A percentile compares a stretch with the other conserved stretches of the same genome.
Conservation (phyloP, 306 rosid species). For the Dryas octopetala region DNA sequence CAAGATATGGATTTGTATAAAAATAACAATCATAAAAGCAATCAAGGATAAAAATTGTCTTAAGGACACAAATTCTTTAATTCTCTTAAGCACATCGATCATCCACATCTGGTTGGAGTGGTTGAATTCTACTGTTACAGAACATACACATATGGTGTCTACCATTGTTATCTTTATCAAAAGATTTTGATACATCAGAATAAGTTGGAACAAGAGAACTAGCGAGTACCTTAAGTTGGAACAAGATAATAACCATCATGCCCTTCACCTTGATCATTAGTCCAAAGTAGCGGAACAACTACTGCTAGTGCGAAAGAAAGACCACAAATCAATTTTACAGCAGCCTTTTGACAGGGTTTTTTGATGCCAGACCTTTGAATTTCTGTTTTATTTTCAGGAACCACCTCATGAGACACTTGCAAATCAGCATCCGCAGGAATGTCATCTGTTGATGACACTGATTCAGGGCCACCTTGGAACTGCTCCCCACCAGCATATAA, state of each 20-base stretch:
- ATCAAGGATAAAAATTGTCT: neutral
- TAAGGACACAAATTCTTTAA: neutral
- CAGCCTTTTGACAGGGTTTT: slow-evolving; percentile 38
- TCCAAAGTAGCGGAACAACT: slow-evolving; percentile 52
- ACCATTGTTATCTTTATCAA: slow-evolving; percentile 6
- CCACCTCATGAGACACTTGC: slow-evolving; percentile 32
- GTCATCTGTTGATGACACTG: slow-evolving; percentile 70
- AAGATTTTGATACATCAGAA: slow-evolving; percentile 21
- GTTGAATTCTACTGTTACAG: neutral
- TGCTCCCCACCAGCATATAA: slow-evolving; percentile 37
- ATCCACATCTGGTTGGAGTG: neutral
- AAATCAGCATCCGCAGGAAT: slow-evolving; percentile 32
- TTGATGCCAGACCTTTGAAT: slow-evolving; percentile 5
- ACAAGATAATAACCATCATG: slow-evolving; percentile 55
- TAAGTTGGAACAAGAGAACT: neutral
- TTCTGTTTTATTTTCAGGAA: slow-evolving; percentile 29
- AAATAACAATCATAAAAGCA: neutral
- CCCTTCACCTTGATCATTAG: slow-evolving; percentile 41
- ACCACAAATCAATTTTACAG: slow-evolving; percentile 50
- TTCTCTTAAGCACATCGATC: neutral
- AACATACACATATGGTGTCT: neutral
- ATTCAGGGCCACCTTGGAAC: slow-evolving; percentile 51
- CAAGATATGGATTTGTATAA: neutral
- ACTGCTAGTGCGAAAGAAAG: slow-evolving; percentile 51
- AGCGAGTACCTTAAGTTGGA: slow-evolving; percentile 51